Evolutionary conservation across 2,329 filamentous ascomycete species (phyloP).

Genomic region (Neofusicoccum ribis): DNA sequence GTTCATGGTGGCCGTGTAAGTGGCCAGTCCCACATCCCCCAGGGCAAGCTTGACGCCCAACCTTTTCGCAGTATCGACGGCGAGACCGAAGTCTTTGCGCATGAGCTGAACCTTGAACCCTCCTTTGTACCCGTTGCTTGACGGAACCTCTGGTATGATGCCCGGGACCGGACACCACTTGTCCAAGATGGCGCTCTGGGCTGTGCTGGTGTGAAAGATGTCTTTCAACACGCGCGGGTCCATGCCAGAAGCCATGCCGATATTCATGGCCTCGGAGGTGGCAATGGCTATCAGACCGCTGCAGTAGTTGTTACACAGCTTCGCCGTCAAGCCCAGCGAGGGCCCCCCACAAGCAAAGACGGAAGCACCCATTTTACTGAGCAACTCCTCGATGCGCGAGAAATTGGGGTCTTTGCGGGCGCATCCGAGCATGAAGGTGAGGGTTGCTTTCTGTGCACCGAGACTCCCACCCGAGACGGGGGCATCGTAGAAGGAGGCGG

Average conservation of each 20-base stretch:
- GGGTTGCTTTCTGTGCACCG: conserved; percentile 53
- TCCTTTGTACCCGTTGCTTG: conserved; percentile 50
- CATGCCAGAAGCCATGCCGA: conserved; percentile 59
- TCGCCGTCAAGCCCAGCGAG: conserved; percentile 58
- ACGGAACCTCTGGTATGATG: conserved; percentile 32
- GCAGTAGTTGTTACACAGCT: conserved; percentile 63
- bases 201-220: conserved; percentile 54
- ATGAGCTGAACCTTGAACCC: conserved; percentile 63
- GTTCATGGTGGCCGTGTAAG: conserved; percentile 54
- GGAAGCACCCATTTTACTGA: conserved; percentile 55
- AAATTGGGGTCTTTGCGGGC: conserved; percentile 48
- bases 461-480: conserved; percentile 56
- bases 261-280: conserved; percentile 59
- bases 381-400: conserved; percentile 43
- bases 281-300: conserved; percentile 61
- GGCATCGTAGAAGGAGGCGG: conserved; percentile 53
- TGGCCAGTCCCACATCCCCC: conserved; percentile 51
- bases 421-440: conserved; percentile 59
- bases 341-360: conserved; percentile 59
- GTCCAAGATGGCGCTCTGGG: conserved; percentile 54
- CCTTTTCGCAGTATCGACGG: conserved; percentile 55
- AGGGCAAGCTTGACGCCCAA: conserved; percentile 54
- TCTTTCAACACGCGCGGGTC: conserved; percentile 55
- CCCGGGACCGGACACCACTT: conserved; percentile 53
- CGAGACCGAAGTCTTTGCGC: conserved; percentile 59